Evolutionary conservation across 108 stramenopile species (phyloP), one percentile per base, ranked within the genome.

Genomic region (Cylindrotheca fusiformis): DNA sequence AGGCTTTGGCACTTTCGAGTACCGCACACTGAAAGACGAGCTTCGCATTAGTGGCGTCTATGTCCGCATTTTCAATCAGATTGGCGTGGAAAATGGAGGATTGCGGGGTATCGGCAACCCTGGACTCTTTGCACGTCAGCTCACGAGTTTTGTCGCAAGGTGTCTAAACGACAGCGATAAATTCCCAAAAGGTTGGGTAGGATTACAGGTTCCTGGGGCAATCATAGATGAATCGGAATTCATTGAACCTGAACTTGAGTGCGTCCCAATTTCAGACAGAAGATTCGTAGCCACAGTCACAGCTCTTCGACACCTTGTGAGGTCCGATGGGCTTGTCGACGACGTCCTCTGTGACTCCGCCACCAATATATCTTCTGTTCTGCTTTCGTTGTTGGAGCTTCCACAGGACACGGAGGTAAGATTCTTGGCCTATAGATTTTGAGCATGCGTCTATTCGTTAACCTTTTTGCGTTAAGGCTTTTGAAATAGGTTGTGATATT

Each of bases 31-130:
- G 24, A 56, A 73, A 29, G 56, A 87, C 24, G 86, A 89, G 58
- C 17, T 89, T 8, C 62, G 52, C 22, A 74, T 93, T 36, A 83
- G 77, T 30, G 87, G 85, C 0, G 63, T 93, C 5, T 93, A 87
- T 71, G 60, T 93, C 19, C 69, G 87, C 4, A 48, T 89, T 4
- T 89, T 87, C 78, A 80, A 84, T 31, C 64, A 67, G 25, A 52
- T 77, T 27, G 82, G 76, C 0, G 49, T 65, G 28, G 78, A 75
- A 44, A 67, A 60, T 21, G 84, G 78, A 41, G 75, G 48, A n/a
- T 52, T 85, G 8, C 61, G 65, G 23, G 72, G 86, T 20, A 73
- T 91, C 32, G 45, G 60, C 18, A 55, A 80, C 32, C 60, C 72
- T 14, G 46, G 30, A 3, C n/a, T 46, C 3, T 91, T 91, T 59